A percentile compares a stretch with the other conserved stretches of the same genome.
Evolutionary conservation across 2,329 filamentous ascomycete genomes (phyloP).

Genomic region (Simplicillium sp.): DNA sequence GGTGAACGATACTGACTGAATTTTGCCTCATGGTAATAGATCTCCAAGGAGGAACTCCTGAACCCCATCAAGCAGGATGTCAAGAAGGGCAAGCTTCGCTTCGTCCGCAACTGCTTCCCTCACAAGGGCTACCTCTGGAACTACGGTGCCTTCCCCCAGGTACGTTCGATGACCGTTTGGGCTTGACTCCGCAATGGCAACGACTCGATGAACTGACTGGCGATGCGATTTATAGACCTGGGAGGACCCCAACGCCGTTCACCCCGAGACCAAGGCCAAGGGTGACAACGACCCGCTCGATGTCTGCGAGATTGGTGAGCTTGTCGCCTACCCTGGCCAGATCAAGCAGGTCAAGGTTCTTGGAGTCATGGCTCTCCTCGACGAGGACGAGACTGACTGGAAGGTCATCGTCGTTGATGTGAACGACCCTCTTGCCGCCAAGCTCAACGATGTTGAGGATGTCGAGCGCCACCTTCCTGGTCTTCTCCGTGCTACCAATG

Average conservation of each 20-base stretch:
- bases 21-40: conserved; percentile 40
- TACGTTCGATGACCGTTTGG: conserved; percentile 31
- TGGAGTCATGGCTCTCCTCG: conserved; percentile 96
- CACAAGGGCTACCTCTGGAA: conserved; percentile 99
- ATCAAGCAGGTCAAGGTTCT: conserved; percentile 99
- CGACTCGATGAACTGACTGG: conserved; percentile 1
- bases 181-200: conserved; percentile 8
- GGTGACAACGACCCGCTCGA: conserved; percentile 99
- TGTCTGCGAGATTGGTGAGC: conserved; percentile 98
- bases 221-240: conserved; percentile 58
- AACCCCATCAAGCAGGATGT: conserved; percentile 99
- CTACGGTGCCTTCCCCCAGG: conserved; percentile 98
- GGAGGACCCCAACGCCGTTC: conserved; percentile 93
- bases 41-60: conserved; percentile 96
- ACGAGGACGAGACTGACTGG: conserved; percentile 99
- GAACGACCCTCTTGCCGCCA: conserved; percentile 90
- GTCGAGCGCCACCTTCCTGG: conserved; percentile 97
- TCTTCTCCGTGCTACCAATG: conserved; percentile 93
- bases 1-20: too few species aligned
- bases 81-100: conserved; percentile 99
- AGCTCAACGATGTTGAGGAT: conserved; percentile 98
- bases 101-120: conserved; percentile 99
- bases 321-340: conserved; percentile 91
- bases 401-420: conserved; percentile 99
- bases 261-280: conserved; percentile 99